Evolutionary conservation across 2,329 filamentous ascomycete species (phyloP), one percentile per base, ranked within the genome.

Genomic region (Aspergillus fischeri): DNA sequence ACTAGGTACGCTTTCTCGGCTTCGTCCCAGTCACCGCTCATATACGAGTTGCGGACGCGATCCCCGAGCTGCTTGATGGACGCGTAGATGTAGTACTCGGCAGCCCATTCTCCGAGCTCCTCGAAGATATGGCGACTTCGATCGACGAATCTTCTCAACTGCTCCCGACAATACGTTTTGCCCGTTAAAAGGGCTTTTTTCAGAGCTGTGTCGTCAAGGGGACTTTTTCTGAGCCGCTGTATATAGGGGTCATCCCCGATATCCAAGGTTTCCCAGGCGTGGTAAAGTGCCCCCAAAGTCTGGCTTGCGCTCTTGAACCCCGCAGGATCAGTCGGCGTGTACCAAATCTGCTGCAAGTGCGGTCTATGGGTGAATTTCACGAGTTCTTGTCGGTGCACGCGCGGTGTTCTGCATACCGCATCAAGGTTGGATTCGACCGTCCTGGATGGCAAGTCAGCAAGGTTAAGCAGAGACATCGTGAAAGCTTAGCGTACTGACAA

Each of bases 391-490:
- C 88, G 82, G 67, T 92, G 84, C 1, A 81, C 66, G 2, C 83
- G 87, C 0, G 92, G 92, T 0, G 87, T 87, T 58, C 81, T 83
- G 61, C 87, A 89, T 32, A 83, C 77, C 1, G 90, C 83, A 68
- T 92, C 81, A 47, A 96, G 76, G 44, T 88, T 90, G 3, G 70
- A 62, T 69, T 96, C 91, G 6, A 96, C 81, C 4, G 72, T 69
- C 50, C 79, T 80, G 49, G 28, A 3, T 48, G 57, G 57, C 7
- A 51, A 24, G 44, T 54, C 32, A 58, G 47, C 21, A 53, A 52
- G 44, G 20, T 38, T 24, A 38, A 38, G 1, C 35, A 9, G 44
- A 49, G 6, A 7, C 35, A 17, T 25, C 29, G 32, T 5, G 2
- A 6, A 42, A 51, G 49, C 14, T 50, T 42, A 25, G n/a, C 6